Conservation (phyloP, 2,329 filamentous ascomycete species). For the Cadophora sp. region DNA sequence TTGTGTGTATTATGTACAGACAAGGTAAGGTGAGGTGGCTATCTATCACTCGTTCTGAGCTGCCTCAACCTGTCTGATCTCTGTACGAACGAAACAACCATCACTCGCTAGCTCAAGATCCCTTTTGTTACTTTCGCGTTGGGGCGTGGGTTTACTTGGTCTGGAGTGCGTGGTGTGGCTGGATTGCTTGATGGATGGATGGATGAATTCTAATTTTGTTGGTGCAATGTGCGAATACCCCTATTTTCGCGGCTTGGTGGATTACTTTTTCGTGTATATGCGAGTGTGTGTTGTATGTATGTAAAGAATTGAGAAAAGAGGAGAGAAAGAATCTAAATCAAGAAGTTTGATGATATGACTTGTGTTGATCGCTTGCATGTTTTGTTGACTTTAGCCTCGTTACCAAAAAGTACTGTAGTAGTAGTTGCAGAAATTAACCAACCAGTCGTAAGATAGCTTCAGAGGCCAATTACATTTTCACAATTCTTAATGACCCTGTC, state of each 20-base stretch:
- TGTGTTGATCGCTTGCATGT: background rate
- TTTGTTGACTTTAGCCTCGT: too few relatives aligned
- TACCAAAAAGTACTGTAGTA: too few relatives aligned
- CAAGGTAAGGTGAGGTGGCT: background rate
- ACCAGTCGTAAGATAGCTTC: too few relatives aligned
- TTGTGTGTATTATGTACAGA: background rate
- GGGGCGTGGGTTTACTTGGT: background rate
- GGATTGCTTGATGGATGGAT: background rate
- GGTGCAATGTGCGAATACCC: constrained; percentile 6
- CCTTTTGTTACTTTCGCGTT: constrained; percentile 2
- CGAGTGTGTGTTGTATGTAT: background rate
- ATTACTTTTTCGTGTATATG: background rate
- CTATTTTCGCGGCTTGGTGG: constrained; percentile 13
- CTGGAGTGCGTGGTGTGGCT: background rate
- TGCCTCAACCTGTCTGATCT: background rate
- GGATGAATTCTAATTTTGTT: constrained; percentile 11
- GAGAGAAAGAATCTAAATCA: background rate
- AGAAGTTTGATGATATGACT: too few relatives aligned
- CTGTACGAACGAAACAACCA: background rate
- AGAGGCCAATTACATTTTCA: too few relatives aligned
- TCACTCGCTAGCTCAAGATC: constrained; percentile 8
- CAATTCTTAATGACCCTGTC: too few relatives aligned
- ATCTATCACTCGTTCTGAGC: background rate
- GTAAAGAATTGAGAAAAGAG: background rate
- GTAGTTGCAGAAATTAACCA: too few relatives aligned